phyloP scores from a whole-genome alignment of 164 flowering plant species.

The Nymphaea thermarum region DNA sequence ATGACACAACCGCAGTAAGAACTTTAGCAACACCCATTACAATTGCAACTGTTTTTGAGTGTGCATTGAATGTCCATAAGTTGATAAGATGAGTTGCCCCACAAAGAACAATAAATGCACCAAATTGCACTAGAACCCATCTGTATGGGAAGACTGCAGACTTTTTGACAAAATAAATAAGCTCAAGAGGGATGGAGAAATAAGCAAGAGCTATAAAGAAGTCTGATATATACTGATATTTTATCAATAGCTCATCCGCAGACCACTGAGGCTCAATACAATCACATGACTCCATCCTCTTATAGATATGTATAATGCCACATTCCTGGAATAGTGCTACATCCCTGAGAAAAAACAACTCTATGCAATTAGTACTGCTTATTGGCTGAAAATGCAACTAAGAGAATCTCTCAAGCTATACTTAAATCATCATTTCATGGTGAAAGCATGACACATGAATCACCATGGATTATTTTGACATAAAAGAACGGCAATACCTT shows the following conservation, averaged over 20 bases:
- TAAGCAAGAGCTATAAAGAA: slow-evolving; percentile 86
- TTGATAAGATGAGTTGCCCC: slow-evolving; percentile 87
- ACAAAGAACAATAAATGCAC: slow-evolving; percentile 88
- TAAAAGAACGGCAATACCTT: too few species aligned
- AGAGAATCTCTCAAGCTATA: too few species aligned
- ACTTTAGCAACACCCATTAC: slow-evolving; percentile 77
- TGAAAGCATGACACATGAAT: too few species aligned
- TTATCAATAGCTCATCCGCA: slow-evolving; percentile 69
- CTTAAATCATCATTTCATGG: too few species aligned
- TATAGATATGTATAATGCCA: neutral
- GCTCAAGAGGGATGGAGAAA: slow-evolving; percentile 82
- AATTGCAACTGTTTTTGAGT: slow-evolving; percentile 53
- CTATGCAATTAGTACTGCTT: too few species aligned
- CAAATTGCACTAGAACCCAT: slow-evolving; percentile 94
- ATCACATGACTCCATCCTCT: slow-evolving; percentile 50
- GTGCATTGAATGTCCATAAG: slow-evolving; percentile 65
- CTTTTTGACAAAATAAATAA: slow-evolving; percentile 81
- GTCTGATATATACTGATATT: slow-evolving; percentile 80
- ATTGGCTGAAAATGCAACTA: too few species aligned
- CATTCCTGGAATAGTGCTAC: neutral
- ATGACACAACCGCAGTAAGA: slow-evolving; percentile 72
- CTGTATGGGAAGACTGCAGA: slow-evolving; percentile 79
- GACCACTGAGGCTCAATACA: slow-evolving; percentile 82
- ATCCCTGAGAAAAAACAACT: too few species aligned
- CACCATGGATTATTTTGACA: too few species aligned